Conservation (phyloP, 2,329 filamentous ascomycete genomes). For the Aspergillus terreus region DNA sequence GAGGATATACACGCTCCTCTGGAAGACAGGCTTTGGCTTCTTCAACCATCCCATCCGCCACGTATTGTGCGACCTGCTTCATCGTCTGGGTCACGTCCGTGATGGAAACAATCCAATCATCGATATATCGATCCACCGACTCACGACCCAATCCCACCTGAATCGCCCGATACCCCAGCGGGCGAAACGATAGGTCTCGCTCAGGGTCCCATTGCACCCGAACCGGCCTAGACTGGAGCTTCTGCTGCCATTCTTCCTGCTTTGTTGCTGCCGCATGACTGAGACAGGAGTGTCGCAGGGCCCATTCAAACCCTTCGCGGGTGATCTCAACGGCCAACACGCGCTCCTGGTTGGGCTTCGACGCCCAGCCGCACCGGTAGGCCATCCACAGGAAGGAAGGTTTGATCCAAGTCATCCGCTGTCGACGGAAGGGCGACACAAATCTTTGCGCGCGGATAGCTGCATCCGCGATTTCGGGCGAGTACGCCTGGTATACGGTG, state of each 20-base stretch:
- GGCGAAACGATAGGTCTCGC: conserved; percentile 44
- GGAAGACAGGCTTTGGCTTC: conserved; percentile 14
- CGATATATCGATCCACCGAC: conserved; percentile 46
- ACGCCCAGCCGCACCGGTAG: conserved; percentile 59
- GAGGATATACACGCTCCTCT: conserved; percentile 9
- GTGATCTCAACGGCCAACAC: conserved; percentile 58
- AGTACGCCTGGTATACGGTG: conserved; percentile 62
- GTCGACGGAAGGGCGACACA: conserved; percentile 48
- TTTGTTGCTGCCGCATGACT: conserved; percentile 17
- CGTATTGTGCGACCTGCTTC: conserved; percentile 41
- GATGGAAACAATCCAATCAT: conserved; percentile 53
- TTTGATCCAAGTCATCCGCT: conserved; percentile 64
- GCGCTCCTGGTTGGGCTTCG: conserved; percentile 52
- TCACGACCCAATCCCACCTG: conserved; percentile 57
- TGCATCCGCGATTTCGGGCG: conserved; percentile 48
- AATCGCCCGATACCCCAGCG: conserved; percentile 53
- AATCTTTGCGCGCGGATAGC: conserved; percentile 53
- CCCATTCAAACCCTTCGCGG: conserved; percentile 46
- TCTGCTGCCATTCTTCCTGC: conserved; percentile 18
- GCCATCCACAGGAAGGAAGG: conserved; percentile 63
- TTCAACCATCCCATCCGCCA: conserved; percentile 42
- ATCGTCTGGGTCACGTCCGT: conserved; percentile 58
- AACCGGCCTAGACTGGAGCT: conserved; percentile 32
- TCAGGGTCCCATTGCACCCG: conserved; percentile 66
- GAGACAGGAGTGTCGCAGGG: conserved; percentile 41